phyloP scores from a whole-genome alignment of 169 alveolate genomes.

The Eimeria tenella region DNA sequence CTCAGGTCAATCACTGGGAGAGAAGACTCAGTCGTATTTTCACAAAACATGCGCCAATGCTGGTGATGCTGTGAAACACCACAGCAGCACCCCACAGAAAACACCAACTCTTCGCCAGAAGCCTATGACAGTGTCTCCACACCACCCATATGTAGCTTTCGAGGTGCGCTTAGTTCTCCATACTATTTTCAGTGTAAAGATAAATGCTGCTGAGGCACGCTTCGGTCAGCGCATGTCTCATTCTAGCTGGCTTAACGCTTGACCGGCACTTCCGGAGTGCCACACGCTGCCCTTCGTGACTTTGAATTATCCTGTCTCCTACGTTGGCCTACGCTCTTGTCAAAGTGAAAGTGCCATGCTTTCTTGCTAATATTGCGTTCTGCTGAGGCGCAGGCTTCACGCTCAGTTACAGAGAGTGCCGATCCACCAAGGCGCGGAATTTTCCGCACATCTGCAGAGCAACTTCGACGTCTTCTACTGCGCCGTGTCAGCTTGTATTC shows the following conservation, averaged over 20 bases:
- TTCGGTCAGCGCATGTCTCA: not conserved
- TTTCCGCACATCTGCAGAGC: not conserved
- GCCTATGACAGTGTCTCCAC: not conserved
- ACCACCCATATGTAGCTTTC: not conserved
- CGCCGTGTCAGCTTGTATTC: constrained; percentile 32
- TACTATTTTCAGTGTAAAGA: not conserved
- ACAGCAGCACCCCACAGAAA: constrained; percentile 27
- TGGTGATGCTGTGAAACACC: constrained; percentile 13
- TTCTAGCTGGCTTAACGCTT: too few species aligned
- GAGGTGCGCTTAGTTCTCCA: constrained; percentile 15
- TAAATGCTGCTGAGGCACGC: too few species aligned
- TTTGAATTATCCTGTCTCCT: not conserved
- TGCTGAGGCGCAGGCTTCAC: not conserved
- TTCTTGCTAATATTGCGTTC: not conserved
- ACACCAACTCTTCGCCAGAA: constrained; percentile 7
- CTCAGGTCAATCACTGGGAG: not conserved
- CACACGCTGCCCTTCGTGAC: not conserved
- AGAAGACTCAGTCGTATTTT: not conserved
- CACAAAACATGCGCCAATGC: not conserved
- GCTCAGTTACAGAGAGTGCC: constrained; percentile 27
- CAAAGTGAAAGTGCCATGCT: not conserved
- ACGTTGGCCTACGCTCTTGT: not conserved
- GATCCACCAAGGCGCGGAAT: not conserved
- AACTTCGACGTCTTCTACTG: constrained; percentile 3
- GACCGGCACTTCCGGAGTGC: not conserved